Conservation (phyloP, 768 basidiomycete genomes). For the Kwoniella bestiolae region DNA sequence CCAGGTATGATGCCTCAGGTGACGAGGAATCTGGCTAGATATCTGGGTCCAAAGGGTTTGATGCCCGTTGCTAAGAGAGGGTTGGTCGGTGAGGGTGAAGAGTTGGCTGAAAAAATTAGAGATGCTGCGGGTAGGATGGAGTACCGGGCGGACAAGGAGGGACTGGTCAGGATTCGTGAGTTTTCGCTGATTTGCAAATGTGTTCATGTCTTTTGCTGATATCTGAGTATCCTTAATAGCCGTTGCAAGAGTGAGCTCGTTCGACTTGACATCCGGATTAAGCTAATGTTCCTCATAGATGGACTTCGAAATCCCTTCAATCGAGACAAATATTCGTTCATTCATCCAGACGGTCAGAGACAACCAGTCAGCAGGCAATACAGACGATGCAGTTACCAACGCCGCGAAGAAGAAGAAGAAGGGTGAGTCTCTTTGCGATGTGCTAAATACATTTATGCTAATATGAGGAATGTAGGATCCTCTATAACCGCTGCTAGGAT, state of each 20-base stretch:
- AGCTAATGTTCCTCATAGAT: slow-evolving; percentile 60
- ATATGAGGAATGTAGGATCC: slow-evolving; percentile 60
- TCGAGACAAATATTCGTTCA: slow-evolving; percentile 75
- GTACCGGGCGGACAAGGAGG: slow-evolving; percentile 89
- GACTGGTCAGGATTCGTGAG: slow-evolving; percentile 80
- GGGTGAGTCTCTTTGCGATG: slow-evolving; percentile 50
- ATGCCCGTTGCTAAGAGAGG: slow-evolving; percentile 96
- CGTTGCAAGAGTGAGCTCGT: slow-evolving; percentile 38
- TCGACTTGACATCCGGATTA: background rate
- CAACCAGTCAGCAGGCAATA: slow-evolving; percentile 20
- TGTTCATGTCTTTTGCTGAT: background rate
- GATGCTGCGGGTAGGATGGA: slow-evolving; percentile 80
- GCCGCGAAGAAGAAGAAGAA: slow-evolving; percentile 67
- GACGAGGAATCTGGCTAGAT: slow-evolving; percentile 73
- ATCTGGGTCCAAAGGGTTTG: slow-evolving; percentile 82
- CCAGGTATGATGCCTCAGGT: slow-evolving; percentile 77
- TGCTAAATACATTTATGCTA: slow-evolving; percentile 46
- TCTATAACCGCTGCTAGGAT: slow-evolving; percentile 79
- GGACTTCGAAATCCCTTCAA: slow-evolving; percentile 73
- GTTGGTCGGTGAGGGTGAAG: slow-evolving; percentile 81
- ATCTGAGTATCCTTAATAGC: slow-evolving; percentile 18
- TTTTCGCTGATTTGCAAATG: slow-evolving; percentile 13
- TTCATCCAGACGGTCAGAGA: slow-evolving; percentile 63
- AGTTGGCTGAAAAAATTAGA: slow-evolving; percentile 74
- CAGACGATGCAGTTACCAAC: slow-evolving; percentile 57